phyloP scores from a whole-genome alignment of 2,329 filamentous ascomycete genomes.

The Aureobasidium sp. region DNA sequence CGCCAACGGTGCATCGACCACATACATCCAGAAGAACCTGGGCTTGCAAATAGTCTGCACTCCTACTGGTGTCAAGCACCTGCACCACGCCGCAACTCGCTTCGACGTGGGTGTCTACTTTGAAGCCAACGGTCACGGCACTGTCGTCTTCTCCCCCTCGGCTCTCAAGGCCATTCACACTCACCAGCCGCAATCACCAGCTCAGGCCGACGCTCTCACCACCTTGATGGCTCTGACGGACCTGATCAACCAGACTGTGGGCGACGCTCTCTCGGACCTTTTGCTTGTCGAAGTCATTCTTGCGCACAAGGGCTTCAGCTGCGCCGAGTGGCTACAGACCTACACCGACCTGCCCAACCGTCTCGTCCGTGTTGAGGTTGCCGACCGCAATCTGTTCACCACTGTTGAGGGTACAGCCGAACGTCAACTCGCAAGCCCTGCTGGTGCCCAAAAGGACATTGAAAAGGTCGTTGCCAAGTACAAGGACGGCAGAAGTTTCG shows the following conservation, averaged over 20 bases:
- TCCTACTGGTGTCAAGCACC: constrained; percentile 90
- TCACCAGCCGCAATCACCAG: constrained; percentile 80
- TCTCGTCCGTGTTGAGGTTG: constrained; percentile 86
- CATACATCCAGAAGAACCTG: constrained; percentile 81
- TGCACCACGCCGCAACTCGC: constrained; percentile 91
- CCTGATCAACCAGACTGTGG: constrained; percentile 96
- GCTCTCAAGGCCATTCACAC: constrained; percentile 72
- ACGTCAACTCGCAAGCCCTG: constrained; percentile 72
- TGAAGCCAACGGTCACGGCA: constrained; percentile 96
- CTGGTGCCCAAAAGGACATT: constrained; percentile 75
- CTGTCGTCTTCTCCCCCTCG: constrained; percentile 83
- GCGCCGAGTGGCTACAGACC: constrained; percentile 84
- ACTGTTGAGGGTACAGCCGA: constrained; percentile 75
- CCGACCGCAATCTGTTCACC: constrained; percentile 80
- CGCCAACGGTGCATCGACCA: constrained; percentile 89
- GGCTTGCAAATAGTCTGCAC: constrained; percentile 89
- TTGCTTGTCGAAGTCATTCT: constrained; percentile 93
- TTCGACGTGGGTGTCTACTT: constrained; percentile 98
- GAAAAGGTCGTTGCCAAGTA: constrained; percentile 86
- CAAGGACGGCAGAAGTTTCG: constrained; percentile 81
- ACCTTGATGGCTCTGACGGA: constrained; percentile 76
- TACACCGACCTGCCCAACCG: constrained; percentile 94
- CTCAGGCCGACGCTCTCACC: constrained; percentile 82
- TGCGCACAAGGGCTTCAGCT: constrained; percentile 86
- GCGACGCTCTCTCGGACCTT: constrained; percentile 92